Percentiles rank a stretch among this genome's conserved stretches.
Evolutionary conservation across 805 yeast species (phyloP).

Genomic region (Wickerhamiella domercqiae): DNA sequence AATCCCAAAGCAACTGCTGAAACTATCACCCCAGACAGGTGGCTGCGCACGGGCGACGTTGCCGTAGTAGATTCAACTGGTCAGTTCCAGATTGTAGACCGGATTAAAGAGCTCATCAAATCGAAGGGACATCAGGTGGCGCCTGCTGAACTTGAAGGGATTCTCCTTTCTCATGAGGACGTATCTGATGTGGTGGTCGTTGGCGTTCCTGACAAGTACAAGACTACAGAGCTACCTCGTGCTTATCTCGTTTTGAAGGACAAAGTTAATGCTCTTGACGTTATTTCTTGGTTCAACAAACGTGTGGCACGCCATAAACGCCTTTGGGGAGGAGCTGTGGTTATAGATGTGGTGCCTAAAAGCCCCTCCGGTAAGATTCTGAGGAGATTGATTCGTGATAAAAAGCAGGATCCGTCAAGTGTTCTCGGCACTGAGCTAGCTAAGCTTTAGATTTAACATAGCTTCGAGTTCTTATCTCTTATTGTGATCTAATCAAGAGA

Average conservation of each 20-base stretch:
- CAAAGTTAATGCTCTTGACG: slow-evolving; percentile 15
- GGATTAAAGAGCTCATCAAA: slow-evolving; percentile 57
- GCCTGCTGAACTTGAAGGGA: slow-evolving; percentile 86
- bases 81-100: slow-evolving; percentile 34
- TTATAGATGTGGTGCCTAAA: slow-evolving; percentile 77
- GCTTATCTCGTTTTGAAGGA: slow-evolving; percentile 23
- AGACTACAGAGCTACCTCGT: slow-evolving; percentile 50
- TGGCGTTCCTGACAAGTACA: slow-evolving; percentile 56
- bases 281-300: slow-evolving; percentile 24
- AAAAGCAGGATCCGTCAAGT: slow-evolving; percentile 14
- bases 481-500: no score
- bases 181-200: slow-evolving; percentile 85
- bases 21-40: slow-evolving; percentile 29
- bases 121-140: slow-evolving; percentile 74
- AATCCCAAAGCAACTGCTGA: slow-evolving; percentile 35
- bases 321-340: slow-evolving; percentile 36
- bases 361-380: slow-evolving; percentile 90
- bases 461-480: background rate
- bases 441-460: slow-evolving; percentile 6
- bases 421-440: slow-evolving; percentile 13
- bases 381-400: slow-evolving; percentile 73
- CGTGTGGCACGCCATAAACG: slow-evolving; percentile 26
- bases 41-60: slow-evolving; percentile 48
- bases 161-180: slow-evolving; percentile 53
- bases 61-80: slow-evolving; percentile 28